Base-by-base conservation (phyloP, 1,284 basidiomycete species). In the Mycena citricolor region DNA sequence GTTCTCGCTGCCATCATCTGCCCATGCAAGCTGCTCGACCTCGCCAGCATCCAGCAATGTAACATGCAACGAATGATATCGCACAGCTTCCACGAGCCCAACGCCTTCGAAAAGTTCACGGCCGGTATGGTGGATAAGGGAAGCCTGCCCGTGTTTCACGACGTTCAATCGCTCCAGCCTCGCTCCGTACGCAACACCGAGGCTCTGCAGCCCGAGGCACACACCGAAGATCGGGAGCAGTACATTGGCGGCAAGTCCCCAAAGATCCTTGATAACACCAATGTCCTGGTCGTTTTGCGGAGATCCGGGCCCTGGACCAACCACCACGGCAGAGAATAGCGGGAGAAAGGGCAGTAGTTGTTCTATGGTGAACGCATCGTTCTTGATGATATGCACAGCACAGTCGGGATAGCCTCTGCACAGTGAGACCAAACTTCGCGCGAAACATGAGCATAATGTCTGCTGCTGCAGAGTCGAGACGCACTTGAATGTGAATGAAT, bases 121-220 rank as follows among this genome's bases (percentile, higher is more conserved):
- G 5, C 71, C 71, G 4, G 58, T 59, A 57, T 90, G 87, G 10
- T 72, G 54, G 23, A 94, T 74, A 20, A 64, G 61, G 5, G 87
- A 87, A 33, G 90, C 76, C 56, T 90, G 90, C 4, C 92, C 93
- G 57, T 95, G 93, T 50, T 87, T 88, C 19, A 87, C 85, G 33
- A 79, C 70, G 8, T 68, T 56, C 41, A 83, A 59, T 47, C 74
- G 67, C 47, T 70, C 65, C 16, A 83, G 56, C 25, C 61, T 57
- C 8, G 82, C 93, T 10, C 92, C 93, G 54, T 79, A 83, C 39
- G 85, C 85, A 7, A 88, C 73, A 0, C 81, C 89, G 25, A 98
- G 75, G 47, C 93, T 94, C 63, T 98, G 95, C 42, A 94, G 79
- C 0, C 95, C 95, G 10, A 98, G 75, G 59, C 94, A 98, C 4